Percentiles rank a stretch among this genome's conserved stretches.
These are phyloP conservation scores for Eragrostis tef DNA, from an alignment of 202 grass and related monocot genomes.

Conservation along the genomic window DNA sequence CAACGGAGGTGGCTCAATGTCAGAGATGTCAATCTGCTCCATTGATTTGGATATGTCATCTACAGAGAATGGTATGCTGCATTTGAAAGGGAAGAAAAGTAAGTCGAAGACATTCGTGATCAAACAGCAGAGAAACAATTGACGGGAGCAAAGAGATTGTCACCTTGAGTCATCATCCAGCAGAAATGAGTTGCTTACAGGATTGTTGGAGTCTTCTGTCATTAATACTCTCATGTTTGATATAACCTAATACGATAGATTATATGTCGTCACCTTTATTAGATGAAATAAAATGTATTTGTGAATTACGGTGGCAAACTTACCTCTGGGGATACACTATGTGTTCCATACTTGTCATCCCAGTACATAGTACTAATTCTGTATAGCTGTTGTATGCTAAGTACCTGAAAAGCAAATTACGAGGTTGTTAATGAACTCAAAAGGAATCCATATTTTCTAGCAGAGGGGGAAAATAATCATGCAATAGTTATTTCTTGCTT, in stretches of 20 bases:
- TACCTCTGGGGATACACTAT: conserved; percentile 95
- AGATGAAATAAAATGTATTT: conserved; percentile 33
- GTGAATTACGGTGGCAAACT: conserved; percentile 32
- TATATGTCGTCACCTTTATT: conserved; percentile 15
- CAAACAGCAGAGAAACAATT: conserved; percentile 20
- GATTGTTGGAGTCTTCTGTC: conserved; percentile 96
- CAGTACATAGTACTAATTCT: conserved; percentile 99
- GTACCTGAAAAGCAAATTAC: conserved; percentile 62
- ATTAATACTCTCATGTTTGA: conserved; percentile 98
- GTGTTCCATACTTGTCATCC: conserved; percentile 99
- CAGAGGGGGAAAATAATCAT: conserved; percentile 6
- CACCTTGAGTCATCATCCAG: conserved; percentile 99
- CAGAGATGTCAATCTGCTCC: conserved; percentile 94
- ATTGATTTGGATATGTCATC: conserved; percentile 99
- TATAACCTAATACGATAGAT: conserved; percentile 75
- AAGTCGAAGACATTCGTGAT: conserved; percentile 32
- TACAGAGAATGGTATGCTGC: conserved; percentile 96
- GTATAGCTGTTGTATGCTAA: conserved; percentile 98
- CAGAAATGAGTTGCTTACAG: conserved; percentile 96
- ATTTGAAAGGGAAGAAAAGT: conserved; percentile 43
- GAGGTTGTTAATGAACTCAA: conserved; percentile 46
- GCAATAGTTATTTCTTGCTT: conserved; percentile 43
- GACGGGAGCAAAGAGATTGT: conserved; percentile 36
- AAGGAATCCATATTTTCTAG: conserved; percentile 37
- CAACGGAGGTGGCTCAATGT: conserved; percentile 84